Evolutionary conservation across 2,329 filamentous ascomycete genomes (phyloP).

Genomic region (Periconia digitata): DNA sequence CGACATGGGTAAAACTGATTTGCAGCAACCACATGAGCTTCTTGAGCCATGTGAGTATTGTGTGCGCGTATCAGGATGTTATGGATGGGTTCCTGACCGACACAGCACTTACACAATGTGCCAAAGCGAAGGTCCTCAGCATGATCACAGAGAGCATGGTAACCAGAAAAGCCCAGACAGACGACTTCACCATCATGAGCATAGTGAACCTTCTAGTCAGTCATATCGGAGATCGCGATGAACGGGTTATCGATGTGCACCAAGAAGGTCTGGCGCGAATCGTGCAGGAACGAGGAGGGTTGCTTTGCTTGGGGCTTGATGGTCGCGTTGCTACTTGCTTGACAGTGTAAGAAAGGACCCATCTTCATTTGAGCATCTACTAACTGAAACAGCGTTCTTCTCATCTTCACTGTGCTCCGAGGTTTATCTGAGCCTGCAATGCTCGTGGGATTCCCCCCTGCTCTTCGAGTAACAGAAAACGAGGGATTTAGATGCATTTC

Average conservation of each 20-base stretch:
- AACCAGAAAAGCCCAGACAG: conserved; percentile 17
- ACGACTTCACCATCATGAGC: conserved; percentile 34
- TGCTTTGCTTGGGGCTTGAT: conserved; percentile 18
- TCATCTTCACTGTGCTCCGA: conserved; percentile 26
- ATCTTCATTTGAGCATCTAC: neutral
- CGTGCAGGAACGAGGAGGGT: conserved; percentile 26
- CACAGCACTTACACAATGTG: conserved; percentile 32
- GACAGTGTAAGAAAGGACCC: conserved; percentile 25
- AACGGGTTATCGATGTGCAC: conserved; percentile 33
- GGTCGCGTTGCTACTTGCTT: conserved; percentile 25
- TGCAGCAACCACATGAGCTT: conserved; percentile 34
- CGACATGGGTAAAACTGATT: conserved; percentile 29
- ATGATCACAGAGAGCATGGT: conserved; percentile 29
- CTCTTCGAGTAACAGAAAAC: conserved; percentile 4
- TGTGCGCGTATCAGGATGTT: conserved; percentile 37
- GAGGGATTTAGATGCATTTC: conserved; percentile 17
- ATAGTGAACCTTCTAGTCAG: conserved; percentile 36
- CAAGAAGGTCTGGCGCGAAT: conserved; percentile 30
- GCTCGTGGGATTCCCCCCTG: conserved; percentile 18
- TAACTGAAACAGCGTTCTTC: conserved; percentile 20
- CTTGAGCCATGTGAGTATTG: conserved; percentile 36
- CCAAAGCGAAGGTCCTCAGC: conserved; percentile 32
- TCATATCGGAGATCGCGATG: conserved; percentile 31
- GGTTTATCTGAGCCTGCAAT: conserved; percentile 20
- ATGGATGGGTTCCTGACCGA: conserved; percentile 30